phyloP scores from a whole-genome alignment of 495 filamentous ascomycete genomes.

The Sphaerosporella brunnea region DNA sequence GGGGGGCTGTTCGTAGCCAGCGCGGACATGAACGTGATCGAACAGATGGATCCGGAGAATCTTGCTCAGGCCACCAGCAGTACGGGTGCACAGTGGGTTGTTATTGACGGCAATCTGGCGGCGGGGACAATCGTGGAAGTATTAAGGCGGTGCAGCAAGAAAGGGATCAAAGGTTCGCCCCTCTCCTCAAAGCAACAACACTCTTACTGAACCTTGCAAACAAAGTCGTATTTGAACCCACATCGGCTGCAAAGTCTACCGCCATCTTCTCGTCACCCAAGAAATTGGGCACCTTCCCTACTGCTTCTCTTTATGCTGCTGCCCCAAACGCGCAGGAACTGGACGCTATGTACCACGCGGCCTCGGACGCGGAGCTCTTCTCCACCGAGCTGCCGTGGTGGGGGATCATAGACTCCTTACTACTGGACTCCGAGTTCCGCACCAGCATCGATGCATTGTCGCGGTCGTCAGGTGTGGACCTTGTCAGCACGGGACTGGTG shows the following conservation, averaged over 20 bases:
- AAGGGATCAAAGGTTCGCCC: slow-evolving; percentile 4
- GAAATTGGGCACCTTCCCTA: slow-evolving; percentile 39
- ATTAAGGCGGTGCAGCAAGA: background rate
- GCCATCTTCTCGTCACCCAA: slow-evolving; percentile 38
- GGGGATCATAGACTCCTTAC: slow-evolving; percentile 55
- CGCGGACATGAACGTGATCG: slow-evolving; percentile 59
- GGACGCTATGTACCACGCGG: slow-evolving; percentile 44
- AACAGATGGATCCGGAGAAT: background rate
- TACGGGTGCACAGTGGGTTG: slow-evolving; percentile 6
- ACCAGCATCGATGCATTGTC: slow-evolving; percentile 35
- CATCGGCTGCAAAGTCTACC: slow-evolving; percentile 57
- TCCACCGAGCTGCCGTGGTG: slow-evolving; percentile 53
- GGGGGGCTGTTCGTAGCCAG: slow-evolving; percentile 74
- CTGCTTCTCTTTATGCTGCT: slow-evolving; percentile 45
- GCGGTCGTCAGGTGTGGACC: slow-evolving; percentile 35
- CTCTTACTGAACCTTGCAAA: too few species aligned
- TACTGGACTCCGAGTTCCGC: slow-evolving; percentile 27
- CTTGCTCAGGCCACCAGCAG: background rate
- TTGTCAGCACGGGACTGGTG: slow-evolving; percentile 67
- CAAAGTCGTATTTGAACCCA: slow-evolving; percentile 86
- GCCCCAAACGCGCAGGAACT: slow-evolving; percentile 77
- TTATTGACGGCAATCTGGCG: slow-evolving; percentile 19
- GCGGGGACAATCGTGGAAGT: slow-evolving; percentile 8
- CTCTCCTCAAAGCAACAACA: too few species aligned
- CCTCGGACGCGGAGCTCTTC: slow-evolving; percentile 45